Evolutionary conservation across 2,329 filamentous ascomycete genomes (phyloP).

Genomic region (Cytospora mali): DNA sequence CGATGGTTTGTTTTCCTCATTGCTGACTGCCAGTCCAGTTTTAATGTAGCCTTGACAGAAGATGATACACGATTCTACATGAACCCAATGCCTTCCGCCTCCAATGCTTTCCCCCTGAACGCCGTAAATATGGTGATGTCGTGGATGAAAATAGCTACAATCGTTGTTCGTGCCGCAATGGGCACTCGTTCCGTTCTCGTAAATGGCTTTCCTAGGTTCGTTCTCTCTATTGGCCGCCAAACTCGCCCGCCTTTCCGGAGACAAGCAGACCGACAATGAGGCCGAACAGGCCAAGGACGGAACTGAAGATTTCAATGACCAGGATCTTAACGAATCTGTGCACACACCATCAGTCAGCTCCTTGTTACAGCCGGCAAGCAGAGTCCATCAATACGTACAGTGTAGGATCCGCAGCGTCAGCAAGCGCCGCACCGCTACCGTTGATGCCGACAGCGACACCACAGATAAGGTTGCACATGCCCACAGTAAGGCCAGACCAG

Average conservation of each 20-base stretch:
- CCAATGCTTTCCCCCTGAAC: constrained; percentile 27
- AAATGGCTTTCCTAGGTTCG: background rate
- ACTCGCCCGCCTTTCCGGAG: constrained; percentile 79
- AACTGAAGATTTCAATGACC: constrained; percentile 99
- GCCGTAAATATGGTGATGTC: constrained; percentile 30
- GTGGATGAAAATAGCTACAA: constrained; percentile 19
- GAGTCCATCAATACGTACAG: constrained; percentile 63
- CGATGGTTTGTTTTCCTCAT: background rate
- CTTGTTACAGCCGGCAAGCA: constrained; percentile 31
- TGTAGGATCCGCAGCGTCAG: constrained; percentile 88
- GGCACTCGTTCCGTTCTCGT: constrained; percentile 15
- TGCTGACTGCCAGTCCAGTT: background rate
- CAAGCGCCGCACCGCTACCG: constrained; percentile 91
- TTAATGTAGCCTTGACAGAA: constrained; percentile 1
- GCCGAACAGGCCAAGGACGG: constrained; percentile 92
- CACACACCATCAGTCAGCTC: constrained; percentile 32
- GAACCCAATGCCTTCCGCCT: constrained; percentile 24
- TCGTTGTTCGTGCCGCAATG: constrained; percentile 16
- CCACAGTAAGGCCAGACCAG: constrained; percentile 93
- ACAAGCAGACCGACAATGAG: constrained; percentile 92
- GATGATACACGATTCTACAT: constrained; percentile 25
- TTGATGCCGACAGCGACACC: constrained; percentile 98
- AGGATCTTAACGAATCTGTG: constrained; percentile 95
- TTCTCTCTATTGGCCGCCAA: constrained; percentile 46
- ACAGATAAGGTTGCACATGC: constrained; percentile 93